Base-by-base conservation (phyloP, 1,284 basidiomycete genomes). In the Cutaneotrichosporon sp. region DNA sequence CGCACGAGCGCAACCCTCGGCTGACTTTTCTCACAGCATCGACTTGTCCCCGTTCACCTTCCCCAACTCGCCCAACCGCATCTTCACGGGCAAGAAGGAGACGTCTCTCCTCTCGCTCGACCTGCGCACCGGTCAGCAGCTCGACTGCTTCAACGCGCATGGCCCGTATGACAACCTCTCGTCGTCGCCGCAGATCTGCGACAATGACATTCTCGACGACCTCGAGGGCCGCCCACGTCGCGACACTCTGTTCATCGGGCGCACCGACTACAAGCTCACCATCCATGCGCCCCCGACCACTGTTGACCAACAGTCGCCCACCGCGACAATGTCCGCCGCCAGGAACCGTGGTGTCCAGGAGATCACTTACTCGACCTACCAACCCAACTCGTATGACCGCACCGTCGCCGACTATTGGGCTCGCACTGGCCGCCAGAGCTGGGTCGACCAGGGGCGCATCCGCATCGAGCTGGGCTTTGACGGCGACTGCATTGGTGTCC, bases 41-140 rank as follows among this genome's bases (percentile, higher is more conserved):
- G 74, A 79, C 49, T 59, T 75, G 4, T 76, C 76, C 4, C 77
- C 79, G 5, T 79, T 78, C 63, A 74, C 74, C 7, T 79, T 79
- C 60, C 78, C 79, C 4, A 69, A 76, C 61, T 71, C 72, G 29
- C 76, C 76, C 5, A 72, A 68, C 29, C 73, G 75, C 29, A 52
- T 78, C 46, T 78, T 80, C 62, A 80, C 78, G 8, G 79, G 79
- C 18, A 72, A 73, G 11, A 79, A 79, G 57, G 68, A 74, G 24
- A 77, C 79, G 1, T 79, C 78, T 4, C 68, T 80, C 42, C 63
- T 79, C 22, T 76, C 74, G 8, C 67, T 80, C 33, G 78, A 80
- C 60, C 67, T 80, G 10, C 73, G 74, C 13, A 78, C 77, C 1
- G 79, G 79, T 8, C 67, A 75, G 58, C 71, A 73, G 52, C 63